Evolutionary conservation across 2,329 filamentous ascomycete genomes (phyloP).

Genomic region (Thelonectria olida): DNA sequence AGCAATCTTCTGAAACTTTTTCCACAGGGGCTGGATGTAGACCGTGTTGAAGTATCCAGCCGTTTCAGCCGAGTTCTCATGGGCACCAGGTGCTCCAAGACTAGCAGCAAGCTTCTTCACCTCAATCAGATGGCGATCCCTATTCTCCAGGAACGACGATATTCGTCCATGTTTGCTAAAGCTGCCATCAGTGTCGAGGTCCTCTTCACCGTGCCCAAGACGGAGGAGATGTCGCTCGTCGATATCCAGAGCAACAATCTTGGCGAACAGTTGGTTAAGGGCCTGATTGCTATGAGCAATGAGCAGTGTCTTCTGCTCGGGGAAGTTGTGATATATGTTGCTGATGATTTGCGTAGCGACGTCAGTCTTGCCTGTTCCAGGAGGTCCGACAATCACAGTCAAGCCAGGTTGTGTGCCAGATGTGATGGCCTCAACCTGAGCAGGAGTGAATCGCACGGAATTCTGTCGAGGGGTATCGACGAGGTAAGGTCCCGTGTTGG

Average conservation of each 20-base stretch:
- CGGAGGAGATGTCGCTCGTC: constrained; percentile 93
- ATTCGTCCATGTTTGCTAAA: constrained; percentile 96
- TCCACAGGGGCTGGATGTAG: constrained; percentile 89
- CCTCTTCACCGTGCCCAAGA: constrained; percentile 94
- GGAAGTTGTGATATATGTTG: constrained; percentile 98
- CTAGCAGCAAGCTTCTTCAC: constrained; percentile 87
- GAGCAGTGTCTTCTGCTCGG: constrained; percentile 87
- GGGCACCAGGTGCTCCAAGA: constrained; percentile 89
- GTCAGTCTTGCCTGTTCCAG: constrained; percentile 98
- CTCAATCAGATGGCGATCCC: constrained; percentile 79
- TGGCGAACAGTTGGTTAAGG: constrained; percentile 95
- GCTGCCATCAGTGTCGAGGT: constrained; percentile 83
- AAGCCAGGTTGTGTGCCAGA: constrained; percentile 95
- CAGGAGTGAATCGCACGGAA: constrained; percentile 85
- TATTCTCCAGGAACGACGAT: constrained; percentile 92
- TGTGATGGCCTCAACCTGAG: constrained; percentile 90
- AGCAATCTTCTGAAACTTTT: constrained; percentile 74
- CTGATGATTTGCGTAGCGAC: constrained; percentile 98
- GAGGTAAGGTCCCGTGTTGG: constrained; percentile 89
- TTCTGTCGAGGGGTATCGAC: constrained; percentile 86
- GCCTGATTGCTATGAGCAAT: constrained; percentile 98
- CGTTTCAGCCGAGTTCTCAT: constrained; percentile 95
- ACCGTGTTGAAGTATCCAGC: constrained; percentile 96
- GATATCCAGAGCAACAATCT: constrained; percentile 95
- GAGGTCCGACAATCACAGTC: constrained; percentile 92